Percentiles rank a stretch among this genome's conserved stretches.
These are phyloP conservation scores for Elaeis guineensis DNA, from an alignment of 176 grass and related monocot genomes.

Conservation along the genomic window DNA sequence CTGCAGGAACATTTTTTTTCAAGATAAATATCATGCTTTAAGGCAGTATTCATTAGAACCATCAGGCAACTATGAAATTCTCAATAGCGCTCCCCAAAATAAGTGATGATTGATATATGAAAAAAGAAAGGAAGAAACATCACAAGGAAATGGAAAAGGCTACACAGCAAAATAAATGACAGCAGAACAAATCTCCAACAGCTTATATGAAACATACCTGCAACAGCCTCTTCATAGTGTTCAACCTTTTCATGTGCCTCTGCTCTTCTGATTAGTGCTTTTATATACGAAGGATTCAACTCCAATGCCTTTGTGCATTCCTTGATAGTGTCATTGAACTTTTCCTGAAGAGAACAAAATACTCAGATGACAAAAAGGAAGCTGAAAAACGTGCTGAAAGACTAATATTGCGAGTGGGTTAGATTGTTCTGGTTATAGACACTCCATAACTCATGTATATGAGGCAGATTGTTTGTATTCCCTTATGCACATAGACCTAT, in stretches of 20 bases:
- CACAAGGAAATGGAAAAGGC: not conserved
- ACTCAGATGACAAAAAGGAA: no score
- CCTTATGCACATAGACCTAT: no score
- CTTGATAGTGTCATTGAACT: constrained; percentile 65
- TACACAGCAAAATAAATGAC: not conserved
- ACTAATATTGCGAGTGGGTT: no score
- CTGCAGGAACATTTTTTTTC: constrained; percentile 27
- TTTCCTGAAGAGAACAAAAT: constrained; percentile 33
- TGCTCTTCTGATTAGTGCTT: constrained; percentile 80
- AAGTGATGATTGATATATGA: no score
- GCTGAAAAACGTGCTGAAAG: no score
- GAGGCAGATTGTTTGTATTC: no score
- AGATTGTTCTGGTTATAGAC: no score
- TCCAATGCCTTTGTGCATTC: constrained; percentile 98
- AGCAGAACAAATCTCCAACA: not conserved
- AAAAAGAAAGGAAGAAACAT: not conserved
- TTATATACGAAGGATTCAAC: constrained; percentile 77
- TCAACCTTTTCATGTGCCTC: constrained; percentile 95
- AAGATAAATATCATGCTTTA: no score
- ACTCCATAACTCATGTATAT: no score
- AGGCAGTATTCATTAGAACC: no score
- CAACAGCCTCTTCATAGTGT: constrained; percentile 92
- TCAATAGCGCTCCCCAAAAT: no score
- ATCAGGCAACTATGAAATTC: not conserved
- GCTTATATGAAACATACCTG: constrained; percentile 40